phyloP scores from a whole-genome alignment of 345 rosid species.

The Gossypioides kirkii region DNA sequence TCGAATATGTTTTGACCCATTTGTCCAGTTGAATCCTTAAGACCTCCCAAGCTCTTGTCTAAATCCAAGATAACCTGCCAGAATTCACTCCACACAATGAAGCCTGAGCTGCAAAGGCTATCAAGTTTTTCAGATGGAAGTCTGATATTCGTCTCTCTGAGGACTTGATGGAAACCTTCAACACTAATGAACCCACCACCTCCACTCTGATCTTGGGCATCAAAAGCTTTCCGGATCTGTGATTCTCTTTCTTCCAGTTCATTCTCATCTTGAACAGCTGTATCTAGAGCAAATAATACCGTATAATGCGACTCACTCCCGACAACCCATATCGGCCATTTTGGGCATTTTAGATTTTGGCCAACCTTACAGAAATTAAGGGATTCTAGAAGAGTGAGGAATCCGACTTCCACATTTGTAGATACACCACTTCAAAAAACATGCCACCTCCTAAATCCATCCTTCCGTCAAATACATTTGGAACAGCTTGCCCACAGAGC shows the following conservation, averaged over 20 bases:
- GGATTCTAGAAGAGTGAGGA: constrained; percentile 89
- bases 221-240: constrained; percentile 81
- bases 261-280: constrained; percentile 87
- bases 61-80: constrained; percentile 87
- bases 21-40: constrained; percentile 79
- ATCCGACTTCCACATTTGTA: constrained; percentile 80
- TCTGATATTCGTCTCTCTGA: constrained; percentile 53
- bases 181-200: constrained; percentile 95
- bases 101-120: constrained; percentile 67
- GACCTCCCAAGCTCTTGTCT: constrained; percentile 73
- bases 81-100: constrained; percentile 95
- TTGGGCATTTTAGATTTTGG: constrained; percentile 80
- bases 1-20: constrained; percentile 98
- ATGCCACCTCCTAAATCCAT: constrained; percentile 98
- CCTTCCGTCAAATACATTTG: constrained; percentile 92
- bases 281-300: constrained; percentile 84
- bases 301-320: constrained; percentile 99
- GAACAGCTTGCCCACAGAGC: constrained; percentile 92
- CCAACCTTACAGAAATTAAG: constrained; percentile 97
- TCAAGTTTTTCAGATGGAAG: constrained; percentile 70
- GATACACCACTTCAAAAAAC: constrained; percentile 85
- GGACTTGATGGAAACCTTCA: constrained; percentile 89
- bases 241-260: constrained; percentile 90
- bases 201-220: constrained; percentile 94
- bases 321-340: constrained; percentile 99